Conservation (phyloP, 306 rosid species). For the Glycyrrhiza uralensis region DNA sequence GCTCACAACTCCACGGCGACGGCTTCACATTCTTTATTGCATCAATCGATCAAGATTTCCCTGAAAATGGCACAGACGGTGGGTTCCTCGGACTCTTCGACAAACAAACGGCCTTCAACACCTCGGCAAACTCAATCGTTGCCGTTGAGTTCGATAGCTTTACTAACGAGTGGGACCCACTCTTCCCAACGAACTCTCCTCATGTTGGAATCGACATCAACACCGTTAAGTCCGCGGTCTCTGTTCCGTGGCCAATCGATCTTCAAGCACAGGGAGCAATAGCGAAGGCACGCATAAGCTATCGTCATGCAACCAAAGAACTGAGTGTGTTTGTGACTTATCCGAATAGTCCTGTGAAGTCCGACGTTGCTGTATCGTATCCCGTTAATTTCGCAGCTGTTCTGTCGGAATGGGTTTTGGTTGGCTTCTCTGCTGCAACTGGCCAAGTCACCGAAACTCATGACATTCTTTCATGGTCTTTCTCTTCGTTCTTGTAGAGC, state of each 20-base stretch:
- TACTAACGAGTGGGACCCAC: no score
- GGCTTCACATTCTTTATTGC: conserved; percentile 38
- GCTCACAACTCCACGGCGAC: background rate
- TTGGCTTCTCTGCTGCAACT: conserved; percentile 35
- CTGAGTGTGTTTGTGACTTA: no score
- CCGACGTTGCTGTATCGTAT: background rate
- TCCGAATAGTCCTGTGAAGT: background rate
- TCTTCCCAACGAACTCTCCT: no score
- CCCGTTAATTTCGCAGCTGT: background rate
- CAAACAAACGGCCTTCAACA: background rate
- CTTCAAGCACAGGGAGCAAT: background rate
- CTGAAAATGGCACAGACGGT: background rate
- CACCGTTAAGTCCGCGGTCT: no score
- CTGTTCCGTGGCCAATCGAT: conserved; percentile 5
- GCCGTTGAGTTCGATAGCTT: no score
- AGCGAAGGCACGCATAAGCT: conserved; percentile 12
- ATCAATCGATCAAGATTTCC: background rate
- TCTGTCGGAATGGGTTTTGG: background rate
- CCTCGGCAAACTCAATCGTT: background rate
- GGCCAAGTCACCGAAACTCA: conserved; percentile 33
- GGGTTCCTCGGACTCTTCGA: conserved; percentile 28
- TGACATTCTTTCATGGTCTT: conserved; percentile 38
- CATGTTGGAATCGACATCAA: no score
- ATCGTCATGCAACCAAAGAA: no score
- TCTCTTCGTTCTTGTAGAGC: background rate